Conservation (phyloP, 306 rosid genomes). For the Quercus cerris region DNA sequence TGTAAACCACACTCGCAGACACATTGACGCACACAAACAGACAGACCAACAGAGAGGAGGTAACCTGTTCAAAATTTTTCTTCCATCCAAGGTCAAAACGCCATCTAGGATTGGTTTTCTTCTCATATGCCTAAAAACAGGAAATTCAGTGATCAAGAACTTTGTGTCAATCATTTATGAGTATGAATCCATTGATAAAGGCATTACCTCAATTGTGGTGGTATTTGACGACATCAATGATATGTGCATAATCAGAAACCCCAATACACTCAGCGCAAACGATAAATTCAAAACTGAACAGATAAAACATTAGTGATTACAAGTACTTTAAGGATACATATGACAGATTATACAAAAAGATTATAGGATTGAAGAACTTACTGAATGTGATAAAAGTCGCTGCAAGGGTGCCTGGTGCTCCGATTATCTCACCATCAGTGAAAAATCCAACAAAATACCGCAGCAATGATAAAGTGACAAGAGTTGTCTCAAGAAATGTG, state of each 20-base stretch:
- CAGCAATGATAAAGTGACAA: slow-evolving; percentile 58
- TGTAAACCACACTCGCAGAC: background rate
- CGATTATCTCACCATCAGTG: slow-evolving; percentile 54
- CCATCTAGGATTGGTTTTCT: slow-evolving; percentile 49
- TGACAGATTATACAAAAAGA: background rate
- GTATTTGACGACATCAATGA: slow-evolving; percentile 57
- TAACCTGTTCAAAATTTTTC: slow-evolving; percentile 68
- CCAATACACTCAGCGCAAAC: slow-evolving; percentile 58
- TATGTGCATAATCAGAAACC: slow-evolving; percentile 68
- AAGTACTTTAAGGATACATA: slow-evolving; percentile 1
- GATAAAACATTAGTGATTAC: slow-evolving; percentile 4
- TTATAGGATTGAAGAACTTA: slow-evolving; percentile 30
- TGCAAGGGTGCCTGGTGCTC: slow-evolving; percentile 49
- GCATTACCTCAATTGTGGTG: slow-evolving; percentile 68
- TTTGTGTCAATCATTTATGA: slow-evolving; percentile 1
- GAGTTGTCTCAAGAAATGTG: slow-evolving; percentile 68
- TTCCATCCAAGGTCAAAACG: slow-evolving; percentile 62
- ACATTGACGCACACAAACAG: background rate
- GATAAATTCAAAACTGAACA: slow-evolving; percentile 67
- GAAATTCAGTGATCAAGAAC: slow-evolving; percentile 11
- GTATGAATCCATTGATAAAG: slow-evolving; percentile 14
- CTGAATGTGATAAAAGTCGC: slow-evolving; percentile 67
- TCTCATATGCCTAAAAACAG: slow-evolving; percentile 59
- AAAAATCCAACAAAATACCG: slow-evolving; percentile 60
- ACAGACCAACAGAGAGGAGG: slow-evolving; percentile 5